Base-by-base conservation (phyloP, 768 basidiomycete genomes). In the Lentinula boryana region DNA sequence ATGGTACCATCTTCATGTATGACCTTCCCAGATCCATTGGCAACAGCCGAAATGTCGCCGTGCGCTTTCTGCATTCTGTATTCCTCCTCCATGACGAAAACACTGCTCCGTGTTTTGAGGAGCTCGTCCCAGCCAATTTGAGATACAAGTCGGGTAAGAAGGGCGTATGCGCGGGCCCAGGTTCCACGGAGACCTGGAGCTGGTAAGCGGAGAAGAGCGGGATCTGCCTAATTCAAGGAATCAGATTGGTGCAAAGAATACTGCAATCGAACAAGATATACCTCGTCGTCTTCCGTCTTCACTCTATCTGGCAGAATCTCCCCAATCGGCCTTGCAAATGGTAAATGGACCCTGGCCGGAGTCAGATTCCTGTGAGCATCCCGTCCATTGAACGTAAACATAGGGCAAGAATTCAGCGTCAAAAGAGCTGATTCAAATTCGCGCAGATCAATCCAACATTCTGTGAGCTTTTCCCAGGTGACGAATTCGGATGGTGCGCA, bases 31-130 rank as follows among this genome's bases (percentile, higher is more conserved):
- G 88, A 86, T 69, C 88, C 87, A 62, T 86, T 21, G n/a, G 36
- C 54, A 16, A 68, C 65, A n/a, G 63, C 70, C 54, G 76, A 79
- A n/a, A 89, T 77, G 32, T 95, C 92, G 2, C 71, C 76, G 5
- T 90, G 84, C 2, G 90, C 88, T 70, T 98, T 98, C 76, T 98
- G 96, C 86, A 92, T 90, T 40, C 97, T 84, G 71, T 99, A 99
- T 71, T 99, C 97, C 71, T 99, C 96, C 71, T 98, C 97, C 97
- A 99, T 99, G 43, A 99, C 97, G 73, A 99, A 98, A 13, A 99
- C 97, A 40, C 79, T 75, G 72, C 92, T 94, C 82, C 97, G 87
- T 13, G 92, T 90, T 78, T 95, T 95, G 60, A 99, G 81, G 2
- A 98, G 83, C 76, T 98, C 97, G 75, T 99, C 97, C 97, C 97